Evolutionary conservation across 768 basidiomycete species (phyloP), one percentile per base, ranked within the genome.

Genomic region (Mycena indigotica): DNA sequence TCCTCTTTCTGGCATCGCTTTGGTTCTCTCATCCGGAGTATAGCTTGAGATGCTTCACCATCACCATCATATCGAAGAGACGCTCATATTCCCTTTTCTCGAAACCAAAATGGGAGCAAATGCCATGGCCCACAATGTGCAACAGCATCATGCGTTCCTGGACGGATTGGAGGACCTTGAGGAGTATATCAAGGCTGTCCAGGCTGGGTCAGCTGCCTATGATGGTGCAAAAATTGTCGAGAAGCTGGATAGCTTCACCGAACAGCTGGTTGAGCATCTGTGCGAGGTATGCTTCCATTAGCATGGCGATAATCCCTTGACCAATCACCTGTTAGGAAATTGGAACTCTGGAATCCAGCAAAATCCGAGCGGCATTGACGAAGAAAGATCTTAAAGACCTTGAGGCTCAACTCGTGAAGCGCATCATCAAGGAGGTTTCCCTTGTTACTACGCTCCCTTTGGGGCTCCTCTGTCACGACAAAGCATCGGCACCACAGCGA

Each of bases 181-280:
- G 53, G 53, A 45, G 19, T 70, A 70, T 23, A 75, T 86, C 56
- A 77, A 84, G 58, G 82, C 84, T 30, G 81, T 87, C 10, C 80
- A 84, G 65, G 81, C 77, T 44, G 77, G 86, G 29, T 80, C 83
- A 32, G 73, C 76, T 49, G 77, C 82, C 59, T 87, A 87, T 62
- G 81, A 85, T 58, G 67, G 63, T 0, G 40, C 59, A 12, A 30
- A 55, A 15, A 50, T 72, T n/a, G 26, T 69, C 3, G 53, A 55
- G 3, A 69, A 65, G 48, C 62, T 73, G 40, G 63, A 69, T 32
- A 41, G 44, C 5, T 73, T 73, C 29, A 61, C 62, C 2, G 73
- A 73, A 23, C 50, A 26, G 5, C 65, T 73, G 55, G 58, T 72
- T 1, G 24, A 63, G 17, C 73, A 74, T 52, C 56, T 74, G 40